These are phyloP conservation scores for Podila verticillata DNA, from an alignment of 192 early-diverging fungal genomes.

Conservation along the genomic window DNA sequence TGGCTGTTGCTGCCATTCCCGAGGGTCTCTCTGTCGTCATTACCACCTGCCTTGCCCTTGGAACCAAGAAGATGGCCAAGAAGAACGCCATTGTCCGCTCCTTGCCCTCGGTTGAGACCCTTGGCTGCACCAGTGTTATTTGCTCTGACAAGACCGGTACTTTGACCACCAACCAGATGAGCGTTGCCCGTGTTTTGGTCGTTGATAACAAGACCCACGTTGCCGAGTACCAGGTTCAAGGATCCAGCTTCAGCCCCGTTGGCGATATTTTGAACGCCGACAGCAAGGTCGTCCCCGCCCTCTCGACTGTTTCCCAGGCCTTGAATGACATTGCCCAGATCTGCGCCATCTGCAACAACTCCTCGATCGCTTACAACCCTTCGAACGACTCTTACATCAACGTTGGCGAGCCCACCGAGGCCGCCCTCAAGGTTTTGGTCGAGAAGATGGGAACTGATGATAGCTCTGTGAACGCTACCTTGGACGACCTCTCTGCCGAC, in stretches of 20 bases:
- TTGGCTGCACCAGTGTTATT: slow-evolving; percentile 97
- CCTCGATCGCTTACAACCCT: slow-evolving; percentile 84
- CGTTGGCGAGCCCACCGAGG: slow-evolving; percentile 99
- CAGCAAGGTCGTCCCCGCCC: slow-evolving; percentile 56
- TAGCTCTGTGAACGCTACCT: slow-evolving; percentile 67
- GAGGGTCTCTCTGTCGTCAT: slow-evolving; percentile 99
- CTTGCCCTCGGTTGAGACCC: slow-evolving; percentile 92
- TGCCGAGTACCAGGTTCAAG: slow-evolving; percentile 81
- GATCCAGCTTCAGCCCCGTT: slow-evolving; percentile 87
- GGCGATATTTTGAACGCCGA: slow-evolving; percentile 65
- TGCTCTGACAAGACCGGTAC: slow-evolving; percentile 99
- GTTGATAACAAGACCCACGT: slow-evolving; percentile 63
- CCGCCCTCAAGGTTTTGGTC: slow-evolving; percentile 91
- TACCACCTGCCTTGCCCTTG: slow-evolving; percentile 96
- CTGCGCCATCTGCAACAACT: slow-evolving; percentile 92
- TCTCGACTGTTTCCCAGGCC: slow-evolving; percentile 63
- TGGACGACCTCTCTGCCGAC: slow-evolving; percentile 57
- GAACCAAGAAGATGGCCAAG: slow-evolving; percentile 97
- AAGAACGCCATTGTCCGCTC: slow-evolving; percentile 96
- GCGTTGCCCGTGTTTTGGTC: slow-evolving; percentile 70
- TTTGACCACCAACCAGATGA: slow-evolving; percentile 98
- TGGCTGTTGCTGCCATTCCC: slow-evolving; percentile 98
- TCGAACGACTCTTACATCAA: slow-evolving; percentile 69
- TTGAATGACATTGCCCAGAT: slow-evolving; percentile 83
- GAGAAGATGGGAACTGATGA: slow-evolving; percentile 93